Evolutionary conservation across 352 stramenopile species (phyloP).

Genomic region (Globisporangium heterothallicum): DNA sequence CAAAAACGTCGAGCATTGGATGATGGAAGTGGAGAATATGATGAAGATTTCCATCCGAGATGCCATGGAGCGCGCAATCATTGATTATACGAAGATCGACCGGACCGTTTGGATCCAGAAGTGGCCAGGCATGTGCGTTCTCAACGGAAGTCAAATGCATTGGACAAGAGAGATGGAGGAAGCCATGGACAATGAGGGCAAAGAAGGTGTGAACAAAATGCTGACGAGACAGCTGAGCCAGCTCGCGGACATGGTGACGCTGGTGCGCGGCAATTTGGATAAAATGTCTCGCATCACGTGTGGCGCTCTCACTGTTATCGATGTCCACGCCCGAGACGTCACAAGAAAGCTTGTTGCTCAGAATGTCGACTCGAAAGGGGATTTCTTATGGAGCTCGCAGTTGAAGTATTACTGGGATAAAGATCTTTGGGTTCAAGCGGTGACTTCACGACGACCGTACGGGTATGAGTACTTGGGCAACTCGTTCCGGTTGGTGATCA

Average conservation of each 20-base stretch:
- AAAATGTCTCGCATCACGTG: conserved; percentile 85
- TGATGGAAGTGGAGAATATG: conserved; percentile 92
- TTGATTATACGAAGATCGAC: conserved; percentile 84
- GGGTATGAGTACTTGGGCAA: conserved; percentile 97
- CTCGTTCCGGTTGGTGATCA: conserved; percentile 94
- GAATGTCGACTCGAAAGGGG: conserved; percentile 83
- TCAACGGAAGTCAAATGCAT: conserved; percentile 92
- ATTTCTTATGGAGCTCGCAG: conserved; percentile 86
- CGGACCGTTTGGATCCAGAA: conserved; percentile 91
- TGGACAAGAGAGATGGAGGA: conserved; percentile 91
- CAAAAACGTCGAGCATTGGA: conserved; percentile 93
- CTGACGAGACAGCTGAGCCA: conserved; percentile 82
- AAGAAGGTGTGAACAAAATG: conserved; percentile 75
- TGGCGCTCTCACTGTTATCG: conserved; percentile 91
- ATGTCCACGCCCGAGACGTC: conserved; percentile 95
- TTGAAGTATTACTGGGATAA: conserved; percentile 93
- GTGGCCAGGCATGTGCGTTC: conserved; percentile 86
- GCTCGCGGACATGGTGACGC: conserved; percentile 90
- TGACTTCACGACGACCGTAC: conserved; percentile 88
- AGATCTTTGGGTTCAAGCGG: conserved; percentile 87
- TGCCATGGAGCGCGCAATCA: conserved; percentile 81
- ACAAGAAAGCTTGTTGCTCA: conserved; percentile 89
- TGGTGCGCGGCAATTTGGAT: conserved; percentile 88
- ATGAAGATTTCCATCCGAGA: conserved; percentile 89
- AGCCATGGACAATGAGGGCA: conserved; percentile 68